A percentile compares a stretch with the other conserved stretches of the same genome.
phyloP scores from a whole-genome alignment of 768 basidiomycete species.

The Dioszegia hungarica region DNA sequence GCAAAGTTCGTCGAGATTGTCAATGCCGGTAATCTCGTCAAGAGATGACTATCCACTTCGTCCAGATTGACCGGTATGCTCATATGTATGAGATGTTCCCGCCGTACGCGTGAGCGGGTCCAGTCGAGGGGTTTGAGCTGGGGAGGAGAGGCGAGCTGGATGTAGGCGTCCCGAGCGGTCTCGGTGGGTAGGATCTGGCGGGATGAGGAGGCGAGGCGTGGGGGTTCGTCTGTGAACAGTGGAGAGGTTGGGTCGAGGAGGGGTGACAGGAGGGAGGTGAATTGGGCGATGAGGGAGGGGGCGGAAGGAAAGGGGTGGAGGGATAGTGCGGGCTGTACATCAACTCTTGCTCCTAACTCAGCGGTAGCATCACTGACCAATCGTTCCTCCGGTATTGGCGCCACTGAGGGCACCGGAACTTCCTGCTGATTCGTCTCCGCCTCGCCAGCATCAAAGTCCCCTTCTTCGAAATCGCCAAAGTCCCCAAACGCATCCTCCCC shows the following conservation, averaged over 20 bases:
- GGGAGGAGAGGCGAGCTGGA: slow-evolving; percentile 62
- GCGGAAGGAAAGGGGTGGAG: slow-evolving; percentile 3
- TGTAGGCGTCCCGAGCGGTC: slow-evolving; percentile 71
- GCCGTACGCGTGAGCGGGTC: slow-evolving; percentile 83
- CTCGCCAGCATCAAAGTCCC: slow-evolving; percentile 48
- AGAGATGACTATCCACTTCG: slow-evolving; percentile 57
- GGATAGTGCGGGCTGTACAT: not conserved
- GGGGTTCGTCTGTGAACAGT: slow-evolving; percentile 1
- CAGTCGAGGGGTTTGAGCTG: slow-evolving; percentile 84
- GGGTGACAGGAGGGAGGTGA: not conserved
- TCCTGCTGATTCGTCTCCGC: too few species aligned
- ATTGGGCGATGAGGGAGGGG: not conserved
- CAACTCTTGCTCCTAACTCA: not conserved
- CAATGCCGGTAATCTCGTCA: slow-evolving; percentile 46
- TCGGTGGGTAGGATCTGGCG: slow-evolving; percentile 9
- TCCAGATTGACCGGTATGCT: slow-evolving; percentile 94
- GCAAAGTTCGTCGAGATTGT: slow-evolving; percentile 66
- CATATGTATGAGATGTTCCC: slow-evolving; percentile 83
- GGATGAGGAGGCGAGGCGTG: slow-evolving; percentile 4
- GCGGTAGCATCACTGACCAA: not conserved
- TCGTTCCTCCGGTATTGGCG: not conserved
- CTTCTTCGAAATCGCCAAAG: slow-evolving; percentile 62
- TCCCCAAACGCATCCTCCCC: slow-evolving; percentile 62
- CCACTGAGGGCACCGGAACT: slow-evolving; percentile 60
- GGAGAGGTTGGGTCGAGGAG: slow-evolving; percentile 2